These are phyloP conservation scores for Aspergillus nanangensis DNA, from an alignment of 495 filamentous ascomycete genomes.

Conservation along the genomic window DNA sequence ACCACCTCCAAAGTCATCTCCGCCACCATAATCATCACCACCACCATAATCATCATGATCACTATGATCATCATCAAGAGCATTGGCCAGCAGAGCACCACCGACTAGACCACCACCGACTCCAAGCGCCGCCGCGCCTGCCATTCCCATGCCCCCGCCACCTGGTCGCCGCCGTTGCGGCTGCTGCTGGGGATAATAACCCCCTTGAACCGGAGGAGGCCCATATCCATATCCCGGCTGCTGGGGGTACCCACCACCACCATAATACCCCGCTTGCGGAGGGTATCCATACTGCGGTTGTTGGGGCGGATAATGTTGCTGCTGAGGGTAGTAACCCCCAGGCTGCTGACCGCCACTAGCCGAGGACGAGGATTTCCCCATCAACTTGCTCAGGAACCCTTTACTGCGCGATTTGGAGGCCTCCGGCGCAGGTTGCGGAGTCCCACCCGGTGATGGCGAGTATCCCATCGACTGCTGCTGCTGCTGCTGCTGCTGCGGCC, in stretches of 20 bases:
- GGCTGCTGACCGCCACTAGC: not conserved
- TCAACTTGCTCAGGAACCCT: conserved; percentile 47
- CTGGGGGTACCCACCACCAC: conserved; percentile 29
- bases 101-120: conserved; percentile 73
- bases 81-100: conserved; percentile 63
- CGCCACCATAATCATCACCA: conserved; percentile 44
- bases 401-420: conserved; percentile 25
- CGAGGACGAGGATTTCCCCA: conserved; percentile 32
- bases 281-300: conserved; percentile 24
- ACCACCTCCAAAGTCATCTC: conserved; percentile 42
- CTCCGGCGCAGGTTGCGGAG: conserved; percentile 20
- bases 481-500: too few relatives aligned
- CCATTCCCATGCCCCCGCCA: conserved; percentile 60
- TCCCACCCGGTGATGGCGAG: conserved; percentile 17
- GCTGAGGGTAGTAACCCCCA: conserved; percentile 1
- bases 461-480: conserved; percentile 14
- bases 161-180: conserved; percentile 22
- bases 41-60: conserved; percentile 36
- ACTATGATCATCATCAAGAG: conserved; percentile 55
- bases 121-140: conserved; percentile 70
- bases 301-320: conserved; percentile 8
- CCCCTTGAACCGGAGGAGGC: conserved; percentile 31
- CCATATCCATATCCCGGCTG: conserved; percentile 39
- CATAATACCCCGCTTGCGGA: conserved; percentile 22
- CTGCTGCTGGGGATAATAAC: conserved; percentile 37